Percentiles rank a stretch among this genome's conserved stretches.
Evolutionary conservation across 495 filamentous ascomycete species (phyloP).

Genomic region (Penicillium chermesinum): DNA sequence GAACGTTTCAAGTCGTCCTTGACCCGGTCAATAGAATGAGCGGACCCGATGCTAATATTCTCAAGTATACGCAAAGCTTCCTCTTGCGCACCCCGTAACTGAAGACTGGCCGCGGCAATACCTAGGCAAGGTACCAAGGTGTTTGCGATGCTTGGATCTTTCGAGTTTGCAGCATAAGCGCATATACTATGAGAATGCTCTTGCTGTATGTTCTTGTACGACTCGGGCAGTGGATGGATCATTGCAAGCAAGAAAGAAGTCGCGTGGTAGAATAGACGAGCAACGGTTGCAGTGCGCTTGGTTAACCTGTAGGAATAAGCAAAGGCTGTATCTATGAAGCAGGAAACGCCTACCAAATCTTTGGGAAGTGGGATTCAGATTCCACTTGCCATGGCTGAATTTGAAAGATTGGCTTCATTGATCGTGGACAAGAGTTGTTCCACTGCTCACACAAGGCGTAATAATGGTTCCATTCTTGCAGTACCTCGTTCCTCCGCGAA

Average conservation of each 20-base stretch:
- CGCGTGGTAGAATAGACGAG: constrained; percentile 87
- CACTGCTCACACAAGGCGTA: constrained; percentile 74
- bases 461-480: constrained; percentile 71
- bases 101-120: constrained; percentile 72
- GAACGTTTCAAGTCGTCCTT: constrained; percentile 61
- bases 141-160: constrained; percentile 71
- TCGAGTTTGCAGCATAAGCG: constrained; percentile 79
- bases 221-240: constrained; percentile 62
- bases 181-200: constrained; percentile 76
- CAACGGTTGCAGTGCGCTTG: constrained; percentile 76
- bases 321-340: too few relatives aligned
- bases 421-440: constrained; percentile 69
- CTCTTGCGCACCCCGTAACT: constrained; percentile 65
- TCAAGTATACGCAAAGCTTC: constrained; percentile 77
- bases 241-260: constrained; percentile 75
- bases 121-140: constrained; percentile 74
- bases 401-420: constrained; percentile 83
- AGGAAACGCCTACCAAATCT: constrained; percentile 69
- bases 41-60: constrained; percentile 67
- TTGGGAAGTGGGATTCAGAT: constrained; percentile 72
- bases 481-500: constrained; percentile 57
- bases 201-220: constrained; percentile 54
- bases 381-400: constrained; percentile 62
- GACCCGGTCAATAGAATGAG: constrained; percentile 68
- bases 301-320: too few relatives aligned